Conservation (phyloP, 306 rosid genomes). For the Spatholobus suberectus region DNA sequence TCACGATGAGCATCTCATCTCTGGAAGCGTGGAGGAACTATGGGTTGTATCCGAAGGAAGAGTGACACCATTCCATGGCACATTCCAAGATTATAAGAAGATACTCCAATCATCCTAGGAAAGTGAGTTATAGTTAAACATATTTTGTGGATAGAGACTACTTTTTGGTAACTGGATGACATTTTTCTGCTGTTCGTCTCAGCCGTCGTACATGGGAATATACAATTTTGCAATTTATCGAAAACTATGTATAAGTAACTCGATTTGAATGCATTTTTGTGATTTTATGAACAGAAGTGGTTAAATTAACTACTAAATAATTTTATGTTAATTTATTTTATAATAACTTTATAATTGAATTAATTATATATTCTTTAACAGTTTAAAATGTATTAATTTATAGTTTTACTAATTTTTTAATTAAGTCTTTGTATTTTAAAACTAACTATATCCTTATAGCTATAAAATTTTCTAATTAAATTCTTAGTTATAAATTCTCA, state of each 20-base stretch:
- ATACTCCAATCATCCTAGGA: slow-evolving; percentile 71
- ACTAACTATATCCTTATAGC: no score
- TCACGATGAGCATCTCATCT: slow-evolving; percentile 97
- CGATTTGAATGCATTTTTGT: background rate
- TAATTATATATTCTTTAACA: no score
- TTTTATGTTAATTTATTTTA: no score
- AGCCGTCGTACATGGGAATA: slow-evolving; percentile 7
- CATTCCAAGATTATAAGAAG: slow-evolving; percentile 90
- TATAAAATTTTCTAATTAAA: no score
- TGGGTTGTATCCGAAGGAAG: slow-evolving; percentile 95
- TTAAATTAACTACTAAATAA: no score
- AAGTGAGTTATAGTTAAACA: background rate
- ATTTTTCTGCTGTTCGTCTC: slow-evolving; percentile 26
- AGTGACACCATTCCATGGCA: slow-evolving; percentile 82
- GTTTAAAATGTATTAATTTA: no score
- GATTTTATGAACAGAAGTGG: background rate
- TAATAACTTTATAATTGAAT: no score
- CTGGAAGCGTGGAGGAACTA: slow-evolving; percentile 98
- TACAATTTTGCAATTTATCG: slow-evolving; percentile 34
- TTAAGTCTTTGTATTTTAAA: no score
- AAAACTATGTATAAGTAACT: slow-evolving; percentile 19
- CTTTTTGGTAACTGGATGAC: slow-evolving; percentile 4
- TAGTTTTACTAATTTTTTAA: no score
- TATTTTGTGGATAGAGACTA: background rate
- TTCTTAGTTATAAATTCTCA: no score